Evolutionary conservation across 2,329 filamentous ascomycete species (phyloP), one percentile per base, ranked within the genome.

Genomic region (Colletotrichum lini): DNA sequence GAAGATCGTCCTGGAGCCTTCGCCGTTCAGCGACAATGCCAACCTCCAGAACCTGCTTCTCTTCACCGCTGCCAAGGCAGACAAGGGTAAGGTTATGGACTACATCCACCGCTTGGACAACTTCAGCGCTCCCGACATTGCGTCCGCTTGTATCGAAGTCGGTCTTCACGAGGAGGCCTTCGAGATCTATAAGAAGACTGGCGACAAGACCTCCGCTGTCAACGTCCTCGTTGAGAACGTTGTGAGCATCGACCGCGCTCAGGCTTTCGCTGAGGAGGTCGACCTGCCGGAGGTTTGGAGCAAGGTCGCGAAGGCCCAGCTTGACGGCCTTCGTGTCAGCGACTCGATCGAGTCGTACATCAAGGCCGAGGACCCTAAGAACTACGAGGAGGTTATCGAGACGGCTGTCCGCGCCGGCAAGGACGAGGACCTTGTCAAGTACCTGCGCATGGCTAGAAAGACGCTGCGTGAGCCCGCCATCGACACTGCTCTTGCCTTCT

Each of bases 1-100:
- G 87, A 99, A 98, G 91, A 99, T 99, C 76, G 96, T 99, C 42
- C 87, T 99, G n/a, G 96, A 99, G 86, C 97, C 96, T n/a, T 97
- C 96, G 5, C 94, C 94, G 6, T 99, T 99, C 87, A 98, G 94
- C 78, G 97, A 99, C 84, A 99, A 99, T 83, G 90, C 94, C 78
- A 98, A 94, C 81, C 87, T 99, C 69, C 97, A 99, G 84, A 99
- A 99, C 82, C 85, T 99, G 72, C 90, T 99, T 73, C 94, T 99
- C 87, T 92, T 98, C 78, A 99, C 96, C 35, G 96, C 97, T 54
- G 95, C 95, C 76, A 98, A 98, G 86, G 95, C 96, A 15, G 97
- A 99, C 82, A 98, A 98, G 86, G 90, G 92, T 62, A 93, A 95
- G 77, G 91, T 99, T 68, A 97, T 98, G 91, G 94, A 96, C 80